Evolutionary conservation across 2,329 filamentous ascomycete genomes (phyloP).

Genomic region (Colletotrichum spinosum): DNA sequence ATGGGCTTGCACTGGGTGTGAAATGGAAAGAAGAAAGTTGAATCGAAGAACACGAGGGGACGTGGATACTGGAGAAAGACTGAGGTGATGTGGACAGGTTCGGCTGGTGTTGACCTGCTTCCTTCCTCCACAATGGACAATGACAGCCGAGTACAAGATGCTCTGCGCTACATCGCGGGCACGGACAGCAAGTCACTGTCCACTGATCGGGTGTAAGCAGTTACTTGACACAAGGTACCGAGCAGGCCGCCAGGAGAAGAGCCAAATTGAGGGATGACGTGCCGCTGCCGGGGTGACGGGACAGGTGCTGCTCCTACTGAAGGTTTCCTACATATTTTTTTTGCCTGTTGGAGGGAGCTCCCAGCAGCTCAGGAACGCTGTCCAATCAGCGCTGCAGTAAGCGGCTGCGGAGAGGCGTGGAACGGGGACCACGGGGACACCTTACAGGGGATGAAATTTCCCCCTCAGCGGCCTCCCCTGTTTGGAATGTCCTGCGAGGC

Average conservation of each 20-base stretch:
- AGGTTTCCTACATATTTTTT: not conserved
- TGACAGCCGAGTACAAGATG: too few relatives aligned
- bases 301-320: slow-evolving; percentile 13
- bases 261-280: slow-evolving; percentile 27
- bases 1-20: not conserved
- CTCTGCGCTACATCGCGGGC: too few relatives aligned
- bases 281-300: slow-evolving; percentile 33
- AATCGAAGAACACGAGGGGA: slow-evolving; percentile 13
- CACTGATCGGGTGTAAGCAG: too few relatives aligned
- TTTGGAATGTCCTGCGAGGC: slow-evolving; percentile 14
- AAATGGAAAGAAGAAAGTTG: slow-evolving; percentile 6
- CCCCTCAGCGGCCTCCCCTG: slow-evolving; percentile 6
- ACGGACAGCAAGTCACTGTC: too few relatives aligned
- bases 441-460: slow-evolving; percentile 12
- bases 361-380: slow-evolving; percentile 1
- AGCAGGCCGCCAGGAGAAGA: too few relatives aligned
- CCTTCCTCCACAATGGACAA: slow-evolving; percentile 5
- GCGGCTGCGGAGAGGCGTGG: slow-evolving; percentile 5
- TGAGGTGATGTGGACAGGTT: not conserved
- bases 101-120: slow-evolving; percentile 4
- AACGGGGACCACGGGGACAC: not conserved
- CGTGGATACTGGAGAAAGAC: too few relatives aligned
- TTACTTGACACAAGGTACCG: too few relatives aligned
- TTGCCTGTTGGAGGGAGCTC: slow-evolving; percentile 2
- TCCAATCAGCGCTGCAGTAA: slow-evolving; percentile 2